Base-by-base conservation (phyloP, 345 rosid genomes). In the Anastatica hierochuntica region DNA sequence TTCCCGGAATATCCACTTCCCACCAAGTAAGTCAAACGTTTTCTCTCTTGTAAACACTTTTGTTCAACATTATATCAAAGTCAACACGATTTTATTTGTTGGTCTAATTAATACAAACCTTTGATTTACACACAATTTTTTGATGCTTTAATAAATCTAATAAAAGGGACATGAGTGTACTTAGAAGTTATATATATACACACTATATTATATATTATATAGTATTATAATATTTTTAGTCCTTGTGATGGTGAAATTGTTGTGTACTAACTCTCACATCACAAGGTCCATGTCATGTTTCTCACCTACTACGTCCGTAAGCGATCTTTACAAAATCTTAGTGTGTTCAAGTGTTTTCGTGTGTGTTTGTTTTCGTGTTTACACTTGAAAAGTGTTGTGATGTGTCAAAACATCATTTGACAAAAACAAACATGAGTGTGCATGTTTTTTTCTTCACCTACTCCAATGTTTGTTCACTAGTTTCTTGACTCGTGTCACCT, bases 1-100 rank as follows among this genome's bases (percentile, higher is more conserved):
- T 92, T 83, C 82, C 98, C 95, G 0, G 95, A 85, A 47, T 88
- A 92, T 33, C 90, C 95, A 12, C 63, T 92, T 54, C 98, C 98
- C 8, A 81, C 86, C 78, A 85, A 77, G 98, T 92, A 83, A 74
- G 96, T 71, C 31, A 60, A 50, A 7, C 10, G 13, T 51, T 20
- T 35, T 20, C 14, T 43, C 7, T 14, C 39, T 44, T 48, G 14
- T 31, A 6, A 21, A 55, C 16, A 50, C 53, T 44, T 29, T 42
- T 37, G 21, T 54, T 53, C 49, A 29, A 37, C n/a, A 8, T 4
- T 18, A 26, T 8, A 66, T 14, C 48, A 35, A 27, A 50, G 54
- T 58, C 64, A 66, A 50, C 64, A 43, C 31, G 40, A 29, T 50
- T 23, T 35, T 43, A 35, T 66, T n/a, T 43, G 42, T 66, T n/a